phyloP scores from a whole-genome alignment of 441 rosid genomes.

The Pelargonium fulgidum region DNA sequence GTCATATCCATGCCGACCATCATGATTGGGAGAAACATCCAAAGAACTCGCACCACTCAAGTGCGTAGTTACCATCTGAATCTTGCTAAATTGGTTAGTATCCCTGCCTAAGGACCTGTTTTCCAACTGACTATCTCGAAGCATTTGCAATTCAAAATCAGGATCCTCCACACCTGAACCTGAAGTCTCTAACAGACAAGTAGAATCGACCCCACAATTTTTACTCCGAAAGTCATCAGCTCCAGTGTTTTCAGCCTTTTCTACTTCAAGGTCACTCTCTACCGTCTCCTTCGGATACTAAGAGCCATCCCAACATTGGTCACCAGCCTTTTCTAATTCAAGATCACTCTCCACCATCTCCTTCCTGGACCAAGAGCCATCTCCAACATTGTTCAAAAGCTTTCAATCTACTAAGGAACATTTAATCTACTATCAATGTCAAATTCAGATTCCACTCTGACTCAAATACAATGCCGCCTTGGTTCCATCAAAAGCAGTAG shows the following conservation, averaged over 20 bases:
- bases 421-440: neutral
- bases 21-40: constrained; percentile 25
- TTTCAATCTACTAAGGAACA: neutral
- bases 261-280: constrained; percentile 20
- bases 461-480: too few species aligned
- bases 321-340: too few species aligned
- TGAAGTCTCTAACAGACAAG: constrained; percentile 17
- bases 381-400: neutral
- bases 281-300: constrained; percentile 30
- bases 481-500: too few species aligned
- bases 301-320: constrained; percentile 16
- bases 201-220: constrained; percentile 25
- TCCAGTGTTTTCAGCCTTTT: constrained; percentile 16
- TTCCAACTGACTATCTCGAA: constrained; percentile 23
- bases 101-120: constrained; percentile 24
- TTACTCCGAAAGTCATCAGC: constrained; percentile 12
- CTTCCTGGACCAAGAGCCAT: constrained; percentile 12
- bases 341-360: too few species aligned
- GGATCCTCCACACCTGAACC: constrained; percentile 21
- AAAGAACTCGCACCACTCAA: constrained; percentile 33
- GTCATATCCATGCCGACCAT: constrained; percentile 21
- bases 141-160: constrained; percentile 34
- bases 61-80: constrained; percentile 41
- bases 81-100: constrained; percentile 20
- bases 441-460: too few species aligned